phyloP scores from a whole-genome alignment of 2,329 filamentous ascomycete genomes.

The Alternaria metachromatica region DNA sequence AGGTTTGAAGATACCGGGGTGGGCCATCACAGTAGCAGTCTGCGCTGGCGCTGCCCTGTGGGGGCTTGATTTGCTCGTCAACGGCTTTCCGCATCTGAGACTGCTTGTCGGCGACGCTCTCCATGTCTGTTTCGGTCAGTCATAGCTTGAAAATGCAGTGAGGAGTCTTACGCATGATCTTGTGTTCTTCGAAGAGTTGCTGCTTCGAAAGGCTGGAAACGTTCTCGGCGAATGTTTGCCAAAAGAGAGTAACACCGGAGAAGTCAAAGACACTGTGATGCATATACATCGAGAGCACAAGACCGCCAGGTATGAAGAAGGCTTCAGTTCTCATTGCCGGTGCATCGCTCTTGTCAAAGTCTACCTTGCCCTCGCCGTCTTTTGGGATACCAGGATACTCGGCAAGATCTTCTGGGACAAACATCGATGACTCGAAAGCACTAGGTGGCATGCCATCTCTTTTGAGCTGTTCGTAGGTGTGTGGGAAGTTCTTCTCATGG shows the following conservation, averaged over 20 bases:
- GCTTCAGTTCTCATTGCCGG: slow-evolving; percentile 43
- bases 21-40: slow-evolving; percentile 39
- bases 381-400: slow-evolving; percentile 34
- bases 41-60: slow-evolving; percentile 14
- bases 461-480: slow-evolving; percentile 41
- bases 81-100: slow-evolving; percentile 30
- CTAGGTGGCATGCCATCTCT: slow-evolving; percentile 41
- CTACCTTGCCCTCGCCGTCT: slow-evolving; percentile 38
- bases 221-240: slow-evolving; percentile 31
- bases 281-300: slow-evolving; percentile 44
- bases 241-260: slow-evolving; percentile 38
- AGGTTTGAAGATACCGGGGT: slow-evolving; percentile 34
- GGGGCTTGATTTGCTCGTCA: slow-evolving; percentile 24
- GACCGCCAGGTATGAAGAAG: slow-evolving; percentile 45
- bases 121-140: slow-evolving; percentile 26
- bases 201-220: slow-evolving; percentile 29
- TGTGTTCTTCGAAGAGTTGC: slow-evolving; percentile 13
- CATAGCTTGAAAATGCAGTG: neutral
- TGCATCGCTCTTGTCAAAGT: slow-evolving; percentile 31
- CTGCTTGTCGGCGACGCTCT: slow-evolving; percentile 30
- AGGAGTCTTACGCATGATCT: slow-evolving; percentile 15
- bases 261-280: slow-evolving; percentile 44
- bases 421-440: slow-evolving; percentile 36
- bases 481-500: slow-evolving; percentile 24
- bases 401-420: slow-evolving; percentile 39